Percentiles rank a stretch among this genome's conserved stretches.
These are phyloP conservation scores for Carex scoparia DNA, from an alignment of 176 grass and related monocot genomes.

Conservation along the genomic window DNA sequence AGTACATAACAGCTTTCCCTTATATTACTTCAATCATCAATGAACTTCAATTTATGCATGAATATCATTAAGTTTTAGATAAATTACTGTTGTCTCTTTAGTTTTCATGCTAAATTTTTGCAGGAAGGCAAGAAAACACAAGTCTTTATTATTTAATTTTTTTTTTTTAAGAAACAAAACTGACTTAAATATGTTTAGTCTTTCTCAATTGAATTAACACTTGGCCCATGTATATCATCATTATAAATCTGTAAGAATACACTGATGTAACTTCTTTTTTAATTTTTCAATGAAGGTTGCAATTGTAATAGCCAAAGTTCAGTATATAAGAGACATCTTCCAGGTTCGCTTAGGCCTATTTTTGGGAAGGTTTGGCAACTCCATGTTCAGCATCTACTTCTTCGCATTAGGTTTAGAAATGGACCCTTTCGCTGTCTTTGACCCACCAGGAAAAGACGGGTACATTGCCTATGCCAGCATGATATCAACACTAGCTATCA, in stretches of 20 bases:
- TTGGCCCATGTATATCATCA: background rate
- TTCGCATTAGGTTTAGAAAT: constrained; percentile 81
- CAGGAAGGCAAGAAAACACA: background rate
- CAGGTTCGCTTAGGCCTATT: constrained; percentile 32
- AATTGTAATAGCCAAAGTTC: constrained; percentile 45
- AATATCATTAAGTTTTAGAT: background rate
- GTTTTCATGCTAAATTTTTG: background rate
- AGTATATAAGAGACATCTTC: constrained; percentile 24
- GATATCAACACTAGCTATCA: constrained; percentile 35
- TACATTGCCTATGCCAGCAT: constrained; percentile 61
- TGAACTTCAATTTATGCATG: background rate
- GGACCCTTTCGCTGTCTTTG: constrained; percentile 47
- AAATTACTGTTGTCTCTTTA: background rate
- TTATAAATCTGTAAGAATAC: background rate
- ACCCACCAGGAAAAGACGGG: constrained; percentile 34
- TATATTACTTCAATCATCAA: background rate
- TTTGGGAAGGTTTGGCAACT: constrained; percentile 45
- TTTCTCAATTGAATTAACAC: background rate
- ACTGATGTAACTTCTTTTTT: background rate
- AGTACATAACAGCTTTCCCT: background rate
- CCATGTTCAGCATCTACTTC: constrained; percentile 52
- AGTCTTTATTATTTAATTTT: too few relatives aligned
- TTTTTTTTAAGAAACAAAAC: too few relatives aligned
- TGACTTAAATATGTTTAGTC: background rate
- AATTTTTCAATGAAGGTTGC: constrained; percentile 31